Percentiles rank a stretch among this genome's conserved stretches.
Conservation (phyloP, 768 basidiomycete genomes). For the Daedaleopsis sinensis region DNA sequence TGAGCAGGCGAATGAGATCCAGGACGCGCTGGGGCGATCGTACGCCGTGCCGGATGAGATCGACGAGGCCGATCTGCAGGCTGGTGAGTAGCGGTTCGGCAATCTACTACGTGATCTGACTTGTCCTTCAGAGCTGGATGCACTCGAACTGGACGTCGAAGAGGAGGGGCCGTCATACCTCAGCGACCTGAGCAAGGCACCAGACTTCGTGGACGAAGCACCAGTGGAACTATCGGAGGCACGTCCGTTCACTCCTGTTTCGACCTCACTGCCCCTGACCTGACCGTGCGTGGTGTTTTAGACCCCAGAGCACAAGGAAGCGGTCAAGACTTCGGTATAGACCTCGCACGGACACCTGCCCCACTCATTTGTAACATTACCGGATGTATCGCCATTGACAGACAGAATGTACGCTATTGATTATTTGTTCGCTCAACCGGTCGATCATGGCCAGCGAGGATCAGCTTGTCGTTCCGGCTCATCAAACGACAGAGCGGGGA, state of each 20-base stretch:
- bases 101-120: not conserved
- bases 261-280: not conserved
- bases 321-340: slow-evolving; percentile 36
- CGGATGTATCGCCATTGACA: slow-evolving; percentile 9
- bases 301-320: slow-evolving; percentile 29
- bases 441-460: not conserved
- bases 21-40: slow-evolving; percentile 89
- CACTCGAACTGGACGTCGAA: slow-evolving; percentile 88
- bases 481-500: too few relatives aligned
- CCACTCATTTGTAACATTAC: slow-evolving; percentile 15
- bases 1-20: slow-evolving; percentile 97
- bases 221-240: slow-evolving; percentile 75
- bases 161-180: slow-evolving; percentile 92
- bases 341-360: not conserved
- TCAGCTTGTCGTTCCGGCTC: too few relatives aligned
- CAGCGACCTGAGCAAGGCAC: slow-evolving; percentile 80
- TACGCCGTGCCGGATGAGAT: slow-evolving; percentile 98
- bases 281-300: not conserved
- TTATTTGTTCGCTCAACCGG: not conserved
- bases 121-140: slow-evolving; percentile 80
- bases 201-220: slow-evolving; percentile 90
- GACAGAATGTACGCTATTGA: slow-evolving; percentile 4
- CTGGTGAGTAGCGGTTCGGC: slow-evolving; percentile 55
- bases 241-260: slow-evolving; percentile 15
- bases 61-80: slow-evolving; percentile 96